These are phyloP conservation scores for Malus hybrid DNA, from an alignment of 331 rosid species.

Conservation along the genomic window DNA sequence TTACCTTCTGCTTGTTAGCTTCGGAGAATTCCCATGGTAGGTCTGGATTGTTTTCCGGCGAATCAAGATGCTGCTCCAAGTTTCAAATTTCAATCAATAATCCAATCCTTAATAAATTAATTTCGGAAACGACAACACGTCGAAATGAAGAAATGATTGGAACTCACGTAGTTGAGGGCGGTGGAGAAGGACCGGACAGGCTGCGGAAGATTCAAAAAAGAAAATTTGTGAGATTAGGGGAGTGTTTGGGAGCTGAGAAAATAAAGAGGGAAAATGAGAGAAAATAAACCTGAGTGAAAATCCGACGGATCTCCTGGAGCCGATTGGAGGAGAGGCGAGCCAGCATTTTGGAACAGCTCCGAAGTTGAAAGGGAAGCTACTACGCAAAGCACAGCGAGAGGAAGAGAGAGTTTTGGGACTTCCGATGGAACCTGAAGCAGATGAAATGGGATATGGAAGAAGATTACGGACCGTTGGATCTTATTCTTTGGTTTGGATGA, in stretches of 20 bases:
- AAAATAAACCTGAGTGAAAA: conserved; percentile 64
- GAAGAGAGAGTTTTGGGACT: neutral
- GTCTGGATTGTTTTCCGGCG: conserved; percentile 78
- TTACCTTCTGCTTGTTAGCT: conserved; percentile 59
- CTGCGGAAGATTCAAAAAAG: conserved; percentile 18
- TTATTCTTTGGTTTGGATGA: neutral
- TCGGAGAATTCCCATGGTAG: conserved; percentile 73
- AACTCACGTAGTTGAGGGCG: conserved; percentile 85
- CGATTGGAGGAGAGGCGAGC: conserved; percentile 73
- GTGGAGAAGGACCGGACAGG: conserved; percentile 78
- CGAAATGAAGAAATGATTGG: neutral
- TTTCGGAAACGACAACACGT: neutral
- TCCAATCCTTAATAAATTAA: neutral
- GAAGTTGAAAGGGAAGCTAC: neutral
- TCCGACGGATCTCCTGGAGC: conserved; percentile 64
- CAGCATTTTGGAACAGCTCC: conserved; percentile 49
- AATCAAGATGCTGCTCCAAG: conserved; percentile 62
- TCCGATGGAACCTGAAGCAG: neutral
- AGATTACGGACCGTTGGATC: neutral
- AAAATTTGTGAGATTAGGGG: neutral
- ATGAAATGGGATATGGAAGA: neutral
- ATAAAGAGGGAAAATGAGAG: neutral
- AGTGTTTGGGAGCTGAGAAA: conserved; percentile 3
- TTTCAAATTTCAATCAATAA: conserved; percentile 6
- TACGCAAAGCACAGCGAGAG: conserved; percentile 10